Percentiles rank a stretch among this genome's conserved stretches.
Conservation (phyloP, 495 filamentous ascomycete genomes). For the Hypoxylon fuscum region DNA sequence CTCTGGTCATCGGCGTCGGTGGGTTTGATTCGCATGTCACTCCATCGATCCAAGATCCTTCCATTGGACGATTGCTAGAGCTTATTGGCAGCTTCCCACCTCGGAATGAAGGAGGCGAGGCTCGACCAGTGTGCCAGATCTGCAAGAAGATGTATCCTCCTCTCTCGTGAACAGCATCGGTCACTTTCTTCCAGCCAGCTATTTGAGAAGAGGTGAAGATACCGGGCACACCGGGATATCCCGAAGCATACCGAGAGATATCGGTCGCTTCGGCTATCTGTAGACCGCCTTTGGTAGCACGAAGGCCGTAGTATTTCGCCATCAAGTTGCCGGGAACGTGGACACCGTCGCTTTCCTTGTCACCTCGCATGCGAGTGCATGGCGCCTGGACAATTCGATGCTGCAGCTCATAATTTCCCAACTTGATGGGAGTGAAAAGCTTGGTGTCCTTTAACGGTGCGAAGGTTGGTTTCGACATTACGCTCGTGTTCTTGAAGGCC, state of each 20-base stretch:
- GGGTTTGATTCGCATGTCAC: conserved; percentile 54
- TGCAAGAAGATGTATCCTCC: conserved; percentile 70
- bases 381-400: conserved; percentile 47
- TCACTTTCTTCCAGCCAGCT: conserved; percentile 66
- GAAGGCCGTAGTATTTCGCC: conserved; percentile 65
- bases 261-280: conserved; percentile 71
- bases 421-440: conserved; percentile 47
- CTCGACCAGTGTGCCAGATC: conserved; percentile 71
- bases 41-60: conserved; percentile 27
- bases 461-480: conserved; percentile 29
- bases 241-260: conserved; percentile 61
- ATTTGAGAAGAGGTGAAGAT: conserved; percentile 68
- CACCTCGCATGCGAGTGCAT: conserved; percentile 48
- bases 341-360: conserved; percentile 45
- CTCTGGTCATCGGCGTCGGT: conserved; percentile 59
- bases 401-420: conserved; percentile 39
- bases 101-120: conserved; percentile 53
- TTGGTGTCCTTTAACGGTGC: conserved; percentile 34
- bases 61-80: conserved; percentile 40
- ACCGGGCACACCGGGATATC: conserved; percentile 64
- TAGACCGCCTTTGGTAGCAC: conserved; percentile 64
- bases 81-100: conserved; percentile 49
- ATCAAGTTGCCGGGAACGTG: conserved; percentile 57
- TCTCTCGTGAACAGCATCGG: conserved; percentile 69
- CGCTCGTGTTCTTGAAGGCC: background rate